phyloP scores from a whole-genome alignment of 257 asterid genomes.

The Solanum bulbocastanum region DNA sequence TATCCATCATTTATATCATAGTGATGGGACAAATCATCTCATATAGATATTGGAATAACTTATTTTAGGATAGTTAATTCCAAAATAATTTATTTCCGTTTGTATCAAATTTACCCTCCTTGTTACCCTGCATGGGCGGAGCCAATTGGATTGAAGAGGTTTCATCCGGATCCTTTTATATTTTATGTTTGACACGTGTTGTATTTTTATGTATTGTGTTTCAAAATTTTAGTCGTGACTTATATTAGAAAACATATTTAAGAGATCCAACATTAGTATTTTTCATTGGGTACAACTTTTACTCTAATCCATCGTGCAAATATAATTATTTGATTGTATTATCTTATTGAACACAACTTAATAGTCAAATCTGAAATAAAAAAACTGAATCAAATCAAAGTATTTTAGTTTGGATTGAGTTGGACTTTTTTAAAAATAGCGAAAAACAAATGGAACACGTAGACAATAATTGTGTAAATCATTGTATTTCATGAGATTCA shows the following conservation, averaged over 20 bases:
- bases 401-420: not conserved
- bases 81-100: no score
- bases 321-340: not conserved
- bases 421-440: not conserved
- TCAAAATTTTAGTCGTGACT: not conserved
- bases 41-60: no score
- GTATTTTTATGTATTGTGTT: not conserved
- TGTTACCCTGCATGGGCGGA: not conserved
- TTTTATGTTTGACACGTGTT: not conserved
- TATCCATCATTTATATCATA: no score
- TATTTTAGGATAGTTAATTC: no score
- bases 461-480: not conserved
- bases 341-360: not conserved
- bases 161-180: no score
- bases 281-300: not conserved
- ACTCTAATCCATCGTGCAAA: not conserved
- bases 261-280: not conserved
- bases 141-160: not conserved
- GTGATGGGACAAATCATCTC: no score
- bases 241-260: not conserved
- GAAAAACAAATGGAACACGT: not conserved
- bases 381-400: not conserved
- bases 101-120: not conserved
- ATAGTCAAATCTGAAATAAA: fast-evolving
- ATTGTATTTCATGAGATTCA: not conserved